These are phyloP conservation scores for Colletotrichum magnum DNA, from an alignment of 2,329 filamentous ascomycete genomes.

Conservation along the genomic window DNA sequence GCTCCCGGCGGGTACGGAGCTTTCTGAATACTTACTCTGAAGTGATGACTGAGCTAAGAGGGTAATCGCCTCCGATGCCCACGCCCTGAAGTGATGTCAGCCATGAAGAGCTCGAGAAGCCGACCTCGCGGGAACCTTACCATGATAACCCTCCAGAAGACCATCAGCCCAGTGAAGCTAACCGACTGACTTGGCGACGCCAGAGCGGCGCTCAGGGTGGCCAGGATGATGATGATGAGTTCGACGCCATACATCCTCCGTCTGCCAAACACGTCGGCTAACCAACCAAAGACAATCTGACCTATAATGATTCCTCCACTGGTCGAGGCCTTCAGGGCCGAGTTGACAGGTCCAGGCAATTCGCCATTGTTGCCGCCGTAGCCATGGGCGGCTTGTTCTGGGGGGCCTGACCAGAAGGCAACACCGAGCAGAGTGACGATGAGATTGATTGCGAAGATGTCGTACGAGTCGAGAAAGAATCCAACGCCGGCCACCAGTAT, in stretches of 20 bases:
- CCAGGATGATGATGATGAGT: conserved; percentile 78
- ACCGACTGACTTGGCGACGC: conserved; percentile 73
- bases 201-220: conserved; percentile 77
- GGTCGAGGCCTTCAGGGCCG: conserved; percentile 85
- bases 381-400: conserved; percentile 55
- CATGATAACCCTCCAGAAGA: conserved; percentile 85
- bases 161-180: conserved; percentile 71
- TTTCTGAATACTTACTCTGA: conserved; percentile 69
- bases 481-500: conserved; percentile 84
- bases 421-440: conserved; percentile 80
- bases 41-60: conserved; percentile 84
- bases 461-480: conserved; percentile 88
- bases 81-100: conserved; percentile 65
- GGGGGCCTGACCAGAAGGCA: conserved; percentile 76
- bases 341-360: conserved; percentile 76
- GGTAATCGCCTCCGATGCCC: conserved; percentile 87
- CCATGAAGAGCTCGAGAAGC: not conserved
- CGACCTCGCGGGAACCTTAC: conserved; percentile 49
- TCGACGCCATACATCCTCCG: conserved; percentile 88
- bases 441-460: conserved; percentile 85
- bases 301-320: conserved; percentile 84
- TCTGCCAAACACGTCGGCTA: conserved; percentile 82
- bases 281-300: conserved; percentile 82
- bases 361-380: conserved; percentile 66
- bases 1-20: conserved; percentile 39